Base-by-base conservation (phyloP, 371 early-diverging fungal species). In the Batkoa obscura region DNA sequence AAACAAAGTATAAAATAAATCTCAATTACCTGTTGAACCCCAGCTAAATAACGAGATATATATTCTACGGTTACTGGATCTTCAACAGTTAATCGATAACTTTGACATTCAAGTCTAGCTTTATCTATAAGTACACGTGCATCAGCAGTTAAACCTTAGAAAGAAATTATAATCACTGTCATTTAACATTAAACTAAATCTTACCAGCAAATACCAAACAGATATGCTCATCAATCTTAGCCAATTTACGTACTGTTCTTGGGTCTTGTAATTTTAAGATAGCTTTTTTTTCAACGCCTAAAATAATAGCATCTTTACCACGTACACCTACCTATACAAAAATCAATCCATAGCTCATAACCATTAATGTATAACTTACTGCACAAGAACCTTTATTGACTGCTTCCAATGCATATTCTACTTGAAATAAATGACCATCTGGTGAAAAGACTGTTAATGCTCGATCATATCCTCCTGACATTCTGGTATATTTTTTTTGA, bases 371-470 rank as follows among this genome's bases (percentile, higher is more conserved):
- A 5, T 31, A n/a, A 69, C 81, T 68, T 83, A 94, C 94, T 45
- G 89, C 94, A 68, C 93, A 91, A 47, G 92, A 92, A 56, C 99
- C 99, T 69, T 93, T 96, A 64, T 94, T 78, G 50, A 96, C 94
- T 38, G 99, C 99, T 65, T 99, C 96, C 59, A 95, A 86, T 49
- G 99, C 99, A 71, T 99, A 99, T 75, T 99, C 99, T 58, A 99
- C 99, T 80, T 99, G 99, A 71, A 98, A 96, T 58, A 99, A 75
- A 70, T 98, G 95, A 53, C 99, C 99, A 70, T 99, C 99, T 45
- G 99, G 99, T 36, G 98, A 97, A 70, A 99, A 99, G 59, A 99
- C 90, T 47, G 99, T 98, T 60, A 98, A 79, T 51, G 96, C 94
- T 61, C 86, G 81, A 75, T 88, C 88, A 76, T 88, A 88, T 60